Conservation (phyloP, 768 basidiomycete species). For the Agaricus sinodeliciosus region DNA sequence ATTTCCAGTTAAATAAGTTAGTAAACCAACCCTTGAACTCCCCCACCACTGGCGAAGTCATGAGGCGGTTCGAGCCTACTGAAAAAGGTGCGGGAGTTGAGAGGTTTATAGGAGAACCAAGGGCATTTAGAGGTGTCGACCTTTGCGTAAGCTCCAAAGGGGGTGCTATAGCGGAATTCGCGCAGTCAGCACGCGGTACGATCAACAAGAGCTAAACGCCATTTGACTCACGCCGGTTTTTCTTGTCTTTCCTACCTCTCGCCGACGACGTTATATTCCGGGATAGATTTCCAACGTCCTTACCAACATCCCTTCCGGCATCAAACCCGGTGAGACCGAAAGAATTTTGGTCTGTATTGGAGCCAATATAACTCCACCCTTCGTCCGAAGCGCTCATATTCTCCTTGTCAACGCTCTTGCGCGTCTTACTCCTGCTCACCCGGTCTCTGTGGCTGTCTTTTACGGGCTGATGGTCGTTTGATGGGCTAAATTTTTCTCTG, state of each 20-base stretch:
- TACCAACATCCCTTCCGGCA: conserved; percentile 43
- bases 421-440: background rate
- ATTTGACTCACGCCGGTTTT: conserved; percentile 43
- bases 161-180: conserved; percentile 33
- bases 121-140: conserved; percentile 40
- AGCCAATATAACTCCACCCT: conserved; percentile 31
- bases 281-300: conserved; percentile 30
- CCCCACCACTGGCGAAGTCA: conserved; percentile 67
- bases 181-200: background rate
- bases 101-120: conserved; percentile 32
- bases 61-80: conserved; percentile 21
- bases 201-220: background rate
- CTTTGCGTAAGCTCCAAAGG: conserved; percentile 46
- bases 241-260: conserved; percentile 42
- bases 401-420: conserved; percentile 33
- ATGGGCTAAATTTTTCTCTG: background rate
- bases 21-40: conserved; percentile 94
- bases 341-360: conserved; percentile 22
- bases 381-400: conserved; percentile 31
- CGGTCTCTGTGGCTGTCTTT: background rate
- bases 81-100: conserved; percentile 18
- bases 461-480: background rate
- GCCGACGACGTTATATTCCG: conserved; percentile 17
- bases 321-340: conserved; percentile 26
- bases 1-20: conserved; percentile 90